Base-by-base conservation (phyloP, 169 alveolate genomes). In the Sarcocystis neurona region DNA sequence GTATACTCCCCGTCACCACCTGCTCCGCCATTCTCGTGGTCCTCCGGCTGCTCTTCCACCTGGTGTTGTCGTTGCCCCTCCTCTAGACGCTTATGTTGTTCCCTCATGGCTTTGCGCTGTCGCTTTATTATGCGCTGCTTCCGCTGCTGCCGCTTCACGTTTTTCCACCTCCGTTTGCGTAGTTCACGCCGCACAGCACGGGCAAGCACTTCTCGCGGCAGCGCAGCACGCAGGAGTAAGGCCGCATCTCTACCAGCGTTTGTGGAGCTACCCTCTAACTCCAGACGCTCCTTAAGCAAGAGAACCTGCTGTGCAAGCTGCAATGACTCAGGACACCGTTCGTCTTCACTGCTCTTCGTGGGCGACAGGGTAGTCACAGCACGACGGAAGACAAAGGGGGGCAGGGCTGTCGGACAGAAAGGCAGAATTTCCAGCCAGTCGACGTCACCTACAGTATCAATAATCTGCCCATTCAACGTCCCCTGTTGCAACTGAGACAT, bases 391-490 rank as follows among this genome's bases (percentile, higher is more conserved):
- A 56, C 82, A 47, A 47, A 72, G 37, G 82, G 34, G 37, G 41
- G 91, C 30, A 72, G 86, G 32, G 70, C 56, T 23, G 86, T 60
- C 4, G 91, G 91, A 4, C 60, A 80, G 58, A 66, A 74, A 20
- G 91, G 91, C 44, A 72, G 58, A 34, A 86, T 86, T 41, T 86
- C 91, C 30, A 74, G 68, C 77, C 91, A 86, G 47, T 74, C 91
- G 44, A 86, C 68, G 53, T 43, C 82, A 15, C 58, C 12, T 15
- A 53, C 23, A 53, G 23, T 53, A 53, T 15, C 30, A 53, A 53
- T 53, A 53, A 23, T 53, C 66, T 53, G 12, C 66, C 12, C 23
- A 12, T 53, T 53, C 66, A 12, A 15, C 66, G 12, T 53, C 66
- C n/a, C n/a, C n/a, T n/a, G n/a, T n/a, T n/a, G n/a, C n/a, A n/a